Percentiles rank a stretch among this genome's conserved stretches.
Conservation (phyloP, 2,329 filamentous ascomycete species). For the Ophiostoma sp. region DNA sequence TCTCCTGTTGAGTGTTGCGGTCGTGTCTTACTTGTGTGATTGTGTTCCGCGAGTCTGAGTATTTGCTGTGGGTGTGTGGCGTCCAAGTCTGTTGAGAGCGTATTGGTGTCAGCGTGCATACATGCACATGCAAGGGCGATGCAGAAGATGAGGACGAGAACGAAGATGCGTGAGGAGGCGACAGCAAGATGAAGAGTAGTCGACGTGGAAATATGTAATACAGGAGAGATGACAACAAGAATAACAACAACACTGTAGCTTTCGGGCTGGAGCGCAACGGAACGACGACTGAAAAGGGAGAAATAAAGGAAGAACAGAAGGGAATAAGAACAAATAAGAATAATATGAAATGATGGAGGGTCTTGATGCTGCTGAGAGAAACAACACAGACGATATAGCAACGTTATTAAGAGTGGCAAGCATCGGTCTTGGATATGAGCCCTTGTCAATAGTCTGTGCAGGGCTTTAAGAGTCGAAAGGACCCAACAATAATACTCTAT, state of each 20-base stretch:
- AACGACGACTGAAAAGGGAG: neutral
- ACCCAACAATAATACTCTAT: neutral
- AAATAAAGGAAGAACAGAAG: neutral
- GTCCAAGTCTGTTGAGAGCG: neutral
- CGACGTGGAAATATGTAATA: neutral
- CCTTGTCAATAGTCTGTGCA: conserved; percentile 1
- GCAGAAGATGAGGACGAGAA: neutral
- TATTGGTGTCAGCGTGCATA: neutral
- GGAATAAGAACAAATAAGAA: neutral
- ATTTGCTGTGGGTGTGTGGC: neutral
- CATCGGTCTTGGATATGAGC: neutral
- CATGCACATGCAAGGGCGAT: conserved; percentile 14
- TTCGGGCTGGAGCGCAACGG: neutral
- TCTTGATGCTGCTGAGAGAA: neutral
- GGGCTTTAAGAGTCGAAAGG: neutral
- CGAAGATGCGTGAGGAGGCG: neutral
- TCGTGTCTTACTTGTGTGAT: neutral
- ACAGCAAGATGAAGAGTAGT: neutral
- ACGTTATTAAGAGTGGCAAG: neutral
- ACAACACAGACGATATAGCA: neutral
- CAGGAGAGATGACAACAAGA: neutral
- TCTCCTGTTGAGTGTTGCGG: neutral
- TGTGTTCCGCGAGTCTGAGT: conserved; percentile 1
- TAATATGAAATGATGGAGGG: neutral
- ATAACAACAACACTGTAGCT: neutral